These are phyloP conservation scores for Microbotryum violaceum DNA, from an alignment of 1,284 basidiomycete genomes.

Conservation along the genomic window DNA sequence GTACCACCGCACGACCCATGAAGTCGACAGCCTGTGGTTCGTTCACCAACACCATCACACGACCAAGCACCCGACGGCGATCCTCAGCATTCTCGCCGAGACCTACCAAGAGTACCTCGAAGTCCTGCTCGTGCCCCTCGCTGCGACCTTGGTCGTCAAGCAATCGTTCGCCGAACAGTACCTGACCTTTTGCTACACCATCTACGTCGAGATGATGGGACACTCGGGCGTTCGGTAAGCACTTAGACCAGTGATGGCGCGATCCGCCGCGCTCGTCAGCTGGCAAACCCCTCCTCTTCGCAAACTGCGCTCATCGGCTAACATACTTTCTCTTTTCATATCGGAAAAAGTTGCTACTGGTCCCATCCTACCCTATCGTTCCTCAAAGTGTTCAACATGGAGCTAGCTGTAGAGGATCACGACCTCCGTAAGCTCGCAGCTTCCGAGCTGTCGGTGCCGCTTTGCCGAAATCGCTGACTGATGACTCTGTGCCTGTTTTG, in stretches of 20 bases:
- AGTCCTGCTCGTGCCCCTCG: not conserved
- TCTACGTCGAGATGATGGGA: constrained; percentile 12
- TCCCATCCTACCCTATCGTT: too few species aligned
- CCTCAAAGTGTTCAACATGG: not conserved
- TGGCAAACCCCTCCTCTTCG: too few species aligned
- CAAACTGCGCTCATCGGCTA: too few species aligned
- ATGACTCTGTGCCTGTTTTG: too few species aligned
- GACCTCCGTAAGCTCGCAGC: not conserved
- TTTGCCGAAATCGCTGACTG: too few species aligned
- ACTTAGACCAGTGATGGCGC: too few species aligned
- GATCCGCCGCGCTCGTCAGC: too few species aligned
- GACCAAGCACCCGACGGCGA: not conserved
- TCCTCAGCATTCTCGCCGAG: not conserved
- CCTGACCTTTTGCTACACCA: constrained; percentile 4
- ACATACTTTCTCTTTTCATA: too few species aligned
- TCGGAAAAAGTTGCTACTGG: too few species aligned
- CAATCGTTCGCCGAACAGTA: constrained; percentile 20
- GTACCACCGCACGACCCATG: constrained; percentile 19
- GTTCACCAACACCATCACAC: not conserved
- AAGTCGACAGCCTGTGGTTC: constrained; percentile 6
- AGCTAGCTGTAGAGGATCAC: not conserved
- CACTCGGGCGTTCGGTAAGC: constrained; percentile 29
- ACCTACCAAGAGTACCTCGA: not conserved
- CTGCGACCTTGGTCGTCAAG: constrained; percentile 1
- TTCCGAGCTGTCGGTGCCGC: too few species aligned